Base-by-base conservation (phyloP, 768 basidiomycete species). In the Coprinellus micaceus region DNA sequence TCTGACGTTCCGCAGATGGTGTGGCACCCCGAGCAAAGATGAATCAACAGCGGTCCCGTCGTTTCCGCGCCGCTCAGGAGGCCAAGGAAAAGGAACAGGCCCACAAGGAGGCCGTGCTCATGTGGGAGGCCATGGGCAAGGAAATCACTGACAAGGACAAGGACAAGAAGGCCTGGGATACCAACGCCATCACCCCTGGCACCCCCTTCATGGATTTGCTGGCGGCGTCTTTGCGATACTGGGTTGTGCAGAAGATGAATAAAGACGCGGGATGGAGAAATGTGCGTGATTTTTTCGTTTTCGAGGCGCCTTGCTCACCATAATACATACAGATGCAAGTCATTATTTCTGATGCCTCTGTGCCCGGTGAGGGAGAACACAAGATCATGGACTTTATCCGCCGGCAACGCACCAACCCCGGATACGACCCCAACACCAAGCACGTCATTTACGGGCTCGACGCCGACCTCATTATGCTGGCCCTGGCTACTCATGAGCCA, bases 351-450 rank as follows among this genome's bases (percentile, higher is more conserved):
- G 97, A 99, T 63, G 92, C 97, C 1, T 86, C 89, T 54, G 97
- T 98, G 12, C 96, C 97, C 1, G 97, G 97, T 63, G 97, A 99
- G 72, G 97, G 97, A 68, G 97, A 99, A 69, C 97, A 99, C 72
- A 99, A 99, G 77, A 98, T 99, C 60, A 98, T 99, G 94, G 97
- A 98, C 69, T 98, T 83, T 69, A 96, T 99, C 61, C 80, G 97
- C 54, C 81, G 95, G 30, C 95, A 97, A 64, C 82, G 97, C 51
- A 78, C 81, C 50, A 91, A 95, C 66, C 82, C 82, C 22, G 89
- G 86, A n/a, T 88, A 98, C 72, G 88, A 99, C 69, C 88, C 96
- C 19, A 98, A 99, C 67, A 98, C 94, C 2, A 79, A 80, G 30
- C 97, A 99, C 68, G 96, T 98, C 54, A 98, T 99, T 60, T 99